Evolutionary conservation across 371 early-diverging fungal genomes (phyloP), one percentile per base, ranked within the genome.

Genomic region (Smittium culicis): DNA sequence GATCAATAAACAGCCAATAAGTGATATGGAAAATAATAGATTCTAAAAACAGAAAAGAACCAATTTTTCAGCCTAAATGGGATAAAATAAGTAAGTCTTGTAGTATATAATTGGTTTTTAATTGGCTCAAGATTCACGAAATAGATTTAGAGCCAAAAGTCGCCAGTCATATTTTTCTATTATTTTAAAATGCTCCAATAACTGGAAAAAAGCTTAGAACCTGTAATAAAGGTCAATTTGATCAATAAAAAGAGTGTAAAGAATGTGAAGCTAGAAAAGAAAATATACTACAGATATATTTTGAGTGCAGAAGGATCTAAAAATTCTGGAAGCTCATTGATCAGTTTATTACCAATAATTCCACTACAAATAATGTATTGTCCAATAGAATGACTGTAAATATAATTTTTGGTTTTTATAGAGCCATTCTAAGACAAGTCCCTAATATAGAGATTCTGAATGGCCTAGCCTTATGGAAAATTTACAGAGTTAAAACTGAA

Each of bases 401-500:
- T 17, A 33, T 34, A 30, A 33, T 63, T 11, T 33, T 5, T 32
- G 35, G 32, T 63, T 24, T 32, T n/a, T 63, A 30, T 31, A 33
- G n/a, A 34, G n/a, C 31, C 20, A 34, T 30, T 25, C 20, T 30
- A 31, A 35, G 30, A 25, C 1, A 32, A 63, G 17, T 63, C n/a
- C 25, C 63, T 3, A 32, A 32, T 11, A 33, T n/a, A n/a, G 33
- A 63, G 5, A 63, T 63, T 14, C 2, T 63, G 32, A n/a, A 63
- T 63, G 63, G 34, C 31, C 34, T 63, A 35, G 63, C 63, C n/a
- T 30, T 63, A 14, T 63, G 63, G 63, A 63, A 63, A 11, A 33
- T 63, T 14, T 32, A 31, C n/a, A 31, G 60, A 8, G 63, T n/a
- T n/a, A n/a, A n/a, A n/a, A n/a, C n/a, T n/a, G n/a, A n/a, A n/a